Evolutionary conservation across 805 yeast species (phyloP).

Genomic region (Kodamaea neixiangensis): DNA sequence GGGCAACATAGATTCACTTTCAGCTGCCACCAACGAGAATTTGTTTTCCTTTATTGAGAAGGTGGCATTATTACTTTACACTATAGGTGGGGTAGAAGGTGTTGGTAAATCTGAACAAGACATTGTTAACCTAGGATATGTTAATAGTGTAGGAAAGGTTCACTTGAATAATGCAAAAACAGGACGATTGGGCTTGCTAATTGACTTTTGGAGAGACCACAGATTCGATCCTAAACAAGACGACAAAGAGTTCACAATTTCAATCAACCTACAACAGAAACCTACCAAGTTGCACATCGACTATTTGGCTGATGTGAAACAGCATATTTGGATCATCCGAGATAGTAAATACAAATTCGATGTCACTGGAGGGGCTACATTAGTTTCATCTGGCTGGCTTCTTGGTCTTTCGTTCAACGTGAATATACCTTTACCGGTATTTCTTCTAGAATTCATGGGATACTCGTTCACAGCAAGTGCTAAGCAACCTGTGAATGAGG

Average conservation of each 20-base stretch:
- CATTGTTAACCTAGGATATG: slow-evolving; percentile 24
- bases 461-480: slow-evolving; percentile 11
- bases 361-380: slow-evolving; percentile 13
- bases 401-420: slow-evolving; percentile 27
- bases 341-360: slow-evolving; percentile 20
- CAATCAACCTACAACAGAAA: slow-evolving; percentile 23
- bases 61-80: slow-evolving; percentile 29
- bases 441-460: slow-evolving; percentile 34
- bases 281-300: slow-evolving; percentile 13
- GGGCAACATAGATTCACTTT: slow-evolving; percentile 36
- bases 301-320: slow-evolving; percentile 22
- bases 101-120: slow-evolving; percentile 18
- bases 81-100: slow-evolving; percentile 27
- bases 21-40: slow-evolving; percentile 30
- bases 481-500: slow-evolving; percentile 1
- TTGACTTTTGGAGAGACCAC: slow-evolving; percentile 39
- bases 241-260: slow-evolving; percentile 23
- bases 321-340: slow-evolving; percentile 24
- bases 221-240: slow-evolving; percentile 22
- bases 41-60: slow-evolving; percentile 33
- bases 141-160: slow-evolving; percentile 30
- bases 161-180: slow-evolving; percentile 24
- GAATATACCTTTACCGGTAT: slow-evolving; percentile 28
- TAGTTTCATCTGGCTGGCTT: slow-evolving; percentile 23
- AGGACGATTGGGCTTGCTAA: slow-evolving; percentile 33